These are phyloP conservation scores for Sphaerulina populicola DNA, from an alignment of 2,329 filamentous ascomycete genomes.

Conservation along the genomic window DNA sequence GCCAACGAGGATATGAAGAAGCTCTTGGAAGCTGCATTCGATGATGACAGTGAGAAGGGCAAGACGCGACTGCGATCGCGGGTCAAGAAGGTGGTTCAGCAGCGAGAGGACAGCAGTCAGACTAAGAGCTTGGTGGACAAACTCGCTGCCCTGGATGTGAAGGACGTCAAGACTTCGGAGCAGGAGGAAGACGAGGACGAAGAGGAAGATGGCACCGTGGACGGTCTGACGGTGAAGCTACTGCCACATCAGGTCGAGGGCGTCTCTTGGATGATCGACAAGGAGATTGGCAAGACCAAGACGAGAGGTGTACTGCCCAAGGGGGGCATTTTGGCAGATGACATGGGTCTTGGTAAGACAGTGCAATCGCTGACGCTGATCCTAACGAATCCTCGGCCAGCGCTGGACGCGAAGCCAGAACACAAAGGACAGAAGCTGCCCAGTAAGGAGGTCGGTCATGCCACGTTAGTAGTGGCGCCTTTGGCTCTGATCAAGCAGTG, in stretches of 20 bases:
- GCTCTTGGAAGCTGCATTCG: slow-evolving; percentile 70
- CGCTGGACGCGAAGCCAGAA: slow-evolving; percentile 41
- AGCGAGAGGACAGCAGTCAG: slow-evolving; percentile 29
- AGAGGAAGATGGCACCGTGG: slow-evolving; percentile 55
- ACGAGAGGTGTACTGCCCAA: slow-evolving; percentile 71
- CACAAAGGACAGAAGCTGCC: slow-evolving; percentile 59
- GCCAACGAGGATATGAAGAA: slow-evolving; percentile 71
- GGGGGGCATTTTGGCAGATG: slow-evolving; percentile 89
- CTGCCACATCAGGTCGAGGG: slow-evolving; percentile 92
- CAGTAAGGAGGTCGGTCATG: slow-evolving; percentile 56
- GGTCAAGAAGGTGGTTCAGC: slow-evolving; percentile 36
- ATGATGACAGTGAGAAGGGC: slow-evolving; percentile 57
- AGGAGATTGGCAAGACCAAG: slow-evolving; percentile 80
- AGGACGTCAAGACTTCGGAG: slow-evolving; percentile 41
- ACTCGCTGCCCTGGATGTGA: slow-evolving; percentile 40
- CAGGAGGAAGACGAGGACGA: slow-evolving; percentile 37
- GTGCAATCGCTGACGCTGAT: slow-evolving; percentile 87
- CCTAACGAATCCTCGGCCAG: slow-evolving; percentile 64
- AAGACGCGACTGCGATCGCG: slow-evolving; percentile 40
- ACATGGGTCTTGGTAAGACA: slow-evolving; percentile 96
- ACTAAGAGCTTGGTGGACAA: slow-evolving; percentile 38
- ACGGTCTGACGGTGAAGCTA: slow-evolving; percentile 78
- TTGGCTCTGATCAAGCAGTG: slow-evolving; percentile 93
- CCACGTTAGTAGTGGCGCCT: slow-evolving; percentile 85
- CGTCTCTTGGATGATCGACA: slow-evolving; percentile 88